phyloP scores from a whole-genome alignment of 1,284 basidiomycete species.

The Apiotrichum domesticum region DNA sequence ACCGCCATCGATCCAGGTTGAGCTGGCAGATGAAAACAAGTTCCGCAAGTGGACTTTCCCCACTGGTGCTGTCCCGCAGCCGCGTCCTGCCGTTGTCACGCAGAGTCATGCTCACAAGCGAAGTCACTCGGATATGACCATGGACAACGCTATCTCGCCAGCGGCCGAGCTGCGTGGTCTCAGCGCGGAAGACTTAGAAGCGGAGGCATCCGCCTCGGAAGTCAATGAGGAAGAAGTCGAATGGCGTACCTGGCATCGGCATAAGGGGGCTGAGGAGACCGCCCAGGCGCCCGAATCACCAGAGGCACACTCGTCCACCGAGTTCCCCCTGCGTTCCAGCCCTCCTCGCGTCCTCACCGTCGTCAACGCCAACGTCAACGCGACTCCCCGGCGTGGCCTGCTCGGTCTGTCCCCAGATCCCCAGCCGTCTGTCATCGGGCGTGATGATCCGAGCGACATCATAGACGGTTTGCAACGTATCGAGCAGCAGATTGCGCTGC shows the following conservation, averaged over 20 bases:
- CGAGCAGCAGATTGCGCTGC: constrained; percentile 5
- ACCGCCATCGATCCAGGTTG: neutral
- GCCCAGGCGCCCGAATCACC: neutral
- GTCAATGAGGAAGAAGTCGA: constrained; percentile 3
- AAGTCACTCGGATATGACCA: constrained; percentile 1
- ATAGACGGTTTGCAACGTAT: constrained; percentile 5
- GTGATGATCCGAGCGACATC: neutral
- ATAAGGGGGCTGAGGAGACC: neutral
- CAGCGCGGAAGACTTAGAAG: neutral
- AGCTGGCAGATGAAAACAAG: constrained; percentile 7
- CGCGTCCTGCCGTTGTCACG: neutral
- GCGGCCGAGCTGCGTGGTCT: neutral
- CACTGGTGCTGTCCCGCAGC: neutral
- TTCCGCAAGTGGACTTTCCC: constrained; percentile 18
- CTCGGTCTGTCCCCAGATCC: neutral
- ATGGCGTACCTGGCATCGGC: neutral
- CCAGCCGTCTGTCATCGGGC: neutral
- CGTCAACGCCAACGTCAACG: neutral
- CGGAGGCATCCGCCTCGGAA: neutral
- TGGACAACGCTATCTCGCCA: neutral
- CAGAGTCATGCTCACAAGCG: neutral
- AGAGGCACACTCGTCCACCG: constrained; percentile 1
- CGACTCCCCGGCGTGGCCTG: neutral
- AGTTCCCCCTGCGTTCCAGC: constrained; percentile 13
- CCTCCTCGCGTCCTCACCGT: constrained; percentile 7